Base-by-base conservation (phyloP, 192 early-diverging fungal genomes). In the Chytriomyces hyalinus region DNA sequence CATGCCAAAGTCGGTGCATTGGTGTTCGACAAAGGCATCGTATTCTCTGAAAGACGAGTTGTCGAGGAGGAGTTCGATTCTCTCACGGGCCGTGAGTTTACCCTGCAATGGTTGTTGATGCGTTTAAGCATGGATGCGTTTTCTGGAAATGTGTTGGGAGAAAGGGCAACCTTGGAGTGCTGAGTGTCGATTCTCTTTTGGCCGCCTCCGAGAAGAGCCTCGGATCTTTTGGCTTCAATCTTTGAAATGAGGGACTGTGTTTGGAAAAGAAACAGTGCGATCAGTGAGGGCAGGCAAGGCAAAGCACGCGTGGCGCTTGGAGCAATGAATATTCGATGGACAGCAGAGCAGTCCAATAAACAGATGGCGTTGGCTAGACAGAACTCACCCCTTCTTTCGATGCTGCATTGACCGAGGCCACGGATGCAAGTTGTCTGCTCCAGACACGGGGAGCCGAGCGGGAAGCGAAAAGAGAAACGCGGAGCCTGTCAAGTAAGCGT, bases 81-180 rank as follows among this genome's bases (percentile, higher is more conserved):
- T 90, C 84, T 98, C 97, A 47, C 97, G 89, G 46, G 96, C 95
- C 7, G 96, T 97, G 96, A 83, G n/a, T 95, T 89, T 84, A 96
- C 96, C 49, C 96, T 88, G 36, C 94, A 94, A 9, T 94, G 95
- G 26, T 97, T 85, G 79, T 96, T n/a, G 53, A 4, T 57, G 53
- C 53, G 53, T 57, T 57, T 13, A 20, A 44, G 22, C 6, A n/a
- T 59, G 24, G 6, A 15, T 59, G n/a, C 46, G 6, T 0, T 4
- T 47, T n/a, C 4, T 13, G 53, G 53, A 36, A 57, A 20, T 57
- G 53, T 57, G 5, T 57, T 13, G 53, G 51, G 51, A 15, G 11
- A 57, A 26, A 26, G 24, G 36, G 36, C 36, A 36, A 90, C 92
- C 85, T 95, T 94, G 50, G 80, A 84, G 80, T 97, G 95, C 84